phyloP scores from a whole-genome alignment of 2,329 filamentous ascomycete species.

The Colletotrichum lindemuthianum region DNA sequence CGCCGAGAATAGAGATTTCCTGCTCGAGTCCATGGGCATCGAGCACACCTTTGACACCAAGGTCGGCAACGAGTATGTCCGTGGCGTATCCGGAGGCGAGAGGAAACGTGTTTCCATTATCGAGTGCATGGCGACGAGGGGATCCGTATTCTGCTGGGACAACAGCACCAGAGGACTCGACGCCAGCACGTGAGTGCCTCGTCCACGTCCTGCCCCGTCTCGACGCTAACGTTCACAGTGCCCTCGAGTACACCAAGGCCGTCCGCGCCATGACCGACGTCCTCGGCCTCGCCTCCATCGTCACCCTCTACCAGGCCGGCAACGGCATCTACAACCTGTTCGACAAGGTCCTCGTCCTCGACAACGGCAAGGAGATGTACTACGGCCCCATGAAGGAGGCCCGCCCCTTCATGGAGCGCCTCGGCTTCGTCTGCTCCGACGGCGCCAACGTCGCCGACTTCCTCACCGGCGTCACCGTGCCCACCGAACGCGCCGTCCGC shows the following conservation, averaged over 20 bases:
- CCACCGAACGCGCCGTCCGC: slow-evolving; percentile 73
- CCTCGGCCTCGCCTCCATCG: slow-evolving; percentile 67
- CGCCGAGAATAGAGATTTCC: slow-evolving; percentile 59
- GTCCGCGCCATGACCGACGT: slow-evolving; percentile 73
- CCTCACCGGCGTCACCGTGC: slow-evolving; percentile 72
- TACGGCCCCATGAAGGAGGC: slow-evolving; percentile 70
- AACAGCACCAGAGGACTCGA: slow-evolving; percentile 74
- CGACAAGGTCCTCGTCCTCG: slow-evolving; percentile 75
- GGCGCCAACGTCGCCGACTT: slow-evolving; percentile 74
- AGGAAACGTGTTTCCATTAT: slow-evolving; percentile 76
- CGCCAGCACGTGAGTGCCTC: slow-evolving; percentile 61
- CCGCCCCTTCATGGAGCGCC: slow-evolving; percentile 69
- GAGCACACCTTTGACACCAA: slow-evolving; percentile 71
- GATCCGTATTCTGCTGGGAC: slow-evolving; percentile 73
- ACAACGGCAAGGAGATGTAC: slow-evolving; percentile 73
- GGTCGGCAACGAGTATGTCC: slow-evolving; percentile 73
- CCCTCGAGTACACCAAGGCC: slow-evolving; percentile 68
- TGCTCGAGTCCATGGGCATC: slow-evolving; percentile 67
- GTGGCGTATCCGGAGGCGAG: slow-evolving; percentile 75
- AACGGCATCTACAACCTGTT: slow-evolving; percentile 77
- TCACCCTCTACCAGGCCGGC: slow-evolving; percentile 75
- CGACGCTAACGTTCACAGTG: slow-evolving; percentile 44
- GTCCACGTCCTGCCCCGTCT: neutral
- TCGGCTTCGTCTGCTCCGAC: slow-evolving; percentile 71
- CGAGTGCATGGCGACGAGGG: slow-evolving; percentile 68